Conservation (phyloP, 805 yeast genomes). For the Candida jianshihensis region DNA sequence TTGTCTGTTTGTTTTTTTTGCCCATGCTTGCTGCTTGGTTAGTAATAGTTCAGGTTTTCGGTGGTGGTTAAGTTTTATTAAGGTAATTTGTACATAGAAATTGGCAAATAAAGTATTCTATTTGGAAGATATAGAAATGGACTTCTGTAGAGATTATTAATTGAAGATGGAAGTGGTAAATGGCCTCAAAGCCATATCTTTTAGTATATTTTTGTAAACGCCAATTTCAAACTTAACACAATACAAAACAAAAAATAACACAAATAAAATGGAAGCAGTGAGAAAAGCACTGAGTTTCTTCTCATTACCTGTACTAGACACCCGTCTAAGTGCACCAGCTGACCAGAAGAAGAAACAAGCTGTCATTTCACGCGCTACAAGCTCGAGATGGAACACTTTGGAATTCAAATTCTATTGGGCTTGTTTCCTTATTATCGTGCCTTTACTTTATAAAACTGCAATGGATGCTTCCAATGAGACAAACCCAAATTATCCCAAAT, state of each 20-base stretch:
- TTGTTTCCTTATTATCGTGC: constrained; percentile 64
- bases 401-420: constrained; percentile 69
- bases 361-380: constrained; percentile 7
- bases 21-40: no score
- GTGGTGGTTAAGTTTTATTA: no score
- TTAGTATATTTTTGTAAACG: no score
- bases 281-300: constrained; percentile 18
- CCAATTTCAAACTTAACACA: no score
- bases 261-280: not conserved
- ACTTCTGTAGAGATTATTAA: no score
- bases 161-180: no score
- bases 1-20: no score
- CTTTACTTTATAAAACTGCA: constrained; percentile 76
- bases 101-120: no score
- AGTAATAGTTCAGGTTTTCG: no score
- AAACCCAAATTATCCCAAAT: constrained; percentile 65
- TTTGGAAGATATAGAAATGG: no score
- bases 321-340: constrained; percentile 30
- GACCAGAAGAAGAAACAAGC: constrained; percentile 23
- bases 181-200: no score
- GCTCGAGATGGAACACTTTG: constrained; percentile 62
- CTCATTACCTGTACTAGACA: constrained; percentile 34
- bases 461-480: constrained; percentile 70
- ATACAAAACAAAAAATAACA: not conserved
- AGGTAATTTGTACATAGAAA: no score